A percentile compares a stretch with the other conserved stretches of the same genome.
Evolutionary conservation across 2,329 filamentous ascomycete species (phyloP).

Genomic region (Paecilomyces sp.): DNA sequence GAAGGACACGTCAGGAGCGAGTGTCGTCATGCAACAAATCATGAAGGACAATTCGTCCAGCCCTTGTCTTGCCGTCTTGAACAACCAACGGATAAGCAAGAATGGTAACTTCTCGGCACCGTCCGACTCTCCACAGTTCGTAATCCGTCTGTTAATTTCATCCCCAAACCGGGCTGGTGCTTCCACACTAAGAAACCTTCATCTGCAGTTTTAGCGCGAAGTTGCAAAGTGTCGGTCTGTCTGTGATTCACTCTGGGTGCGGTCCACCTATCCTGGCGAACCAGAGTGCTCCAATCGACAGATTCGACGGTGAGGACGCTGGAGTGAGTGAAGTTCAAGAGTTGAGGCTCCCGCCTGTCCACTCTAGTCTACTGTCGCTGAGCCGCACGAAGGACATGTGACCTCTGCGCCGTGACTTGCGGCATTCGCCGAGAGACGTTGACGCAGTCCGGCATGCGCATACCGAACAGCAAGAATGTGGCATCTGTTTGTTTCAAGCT

Average conservation of each 20-base stretch:
- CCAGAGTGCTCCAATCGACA: background rate
- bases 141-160: background rate
- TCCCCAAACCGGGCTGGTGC: background rate
- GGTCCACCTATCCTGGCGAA: background rate
- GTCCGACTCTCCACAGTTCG: background rate
- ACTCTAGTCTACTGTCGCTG: background rate
- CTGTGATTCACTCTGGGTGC: background rate
- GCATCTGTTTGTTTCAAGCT: background rate
- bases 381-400: background rate
- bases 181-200: background rate
- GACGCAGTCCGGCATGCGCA: background rate
- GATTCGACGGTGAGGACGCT: background rate
- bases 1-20: conserved; percentile 7
- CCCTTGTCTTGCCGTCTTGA: background rate
- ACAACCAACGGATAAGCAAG: background rate
- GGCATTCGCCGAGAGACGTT: background rate
- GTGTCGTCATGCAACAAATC: background rate
- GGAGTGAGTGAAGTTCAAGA: background rate
- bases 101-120: background rate
- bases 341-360: background rate
- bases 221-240: background rate
- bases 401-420: background rate
- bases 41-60: background rate
- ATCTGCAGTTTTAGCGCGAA: background rate
- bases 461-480: background rate